These are phyloP conservation scores for Prunus davidiana DNA, from an alignment of 306 rosid genomes.

Conservation along the genomic window DNA sequence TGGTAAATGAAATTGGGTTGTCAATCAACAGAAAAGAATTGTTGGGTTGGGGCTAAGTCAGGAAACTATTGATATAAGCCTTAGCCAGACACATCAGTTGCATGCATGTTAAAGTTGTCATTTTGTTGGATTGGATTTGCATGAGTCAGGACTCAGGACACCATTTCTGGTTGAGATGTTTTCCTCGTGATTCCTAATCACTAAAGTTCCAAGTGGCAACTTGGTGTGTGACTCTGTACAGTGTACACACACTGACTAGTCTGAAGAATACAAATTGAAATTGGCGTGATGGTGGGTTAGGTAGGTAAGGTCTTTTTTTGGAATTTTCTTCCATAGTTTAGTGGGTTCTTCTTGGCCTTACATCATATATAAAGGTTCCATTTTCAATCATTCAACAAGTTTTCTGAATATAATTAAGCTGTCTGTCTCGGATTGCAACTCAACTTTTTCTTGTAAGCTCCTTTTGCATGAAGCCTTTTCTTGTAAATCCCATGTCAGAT, in stretches of 20 bases:
- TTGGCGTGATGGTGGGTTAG: neutral
- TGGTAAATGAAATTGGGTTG: slow-evolving; percentile 4
- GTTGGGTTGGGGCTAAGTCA: neutral
- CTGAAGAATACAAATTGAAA: too few species aligned
- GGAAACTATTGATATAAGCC: neutral
- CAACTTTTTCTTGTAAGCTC: neutral
- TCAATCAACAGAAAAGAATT: neutral
- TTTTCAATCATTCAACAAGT: neutral
- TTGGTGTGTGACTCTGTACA: neutral
- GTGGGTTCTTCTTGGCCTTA: neutral
- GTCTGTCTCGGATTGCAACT: neutral
- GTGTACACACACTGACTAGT: too few species aligned
- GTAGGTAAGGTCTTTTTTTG: neutral
- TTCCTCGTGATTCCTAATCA: neutral
- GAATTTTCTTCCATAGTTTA: neutral
- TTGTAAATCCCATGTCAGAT: too few species aligned
- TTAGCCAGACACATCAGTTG: neutral
- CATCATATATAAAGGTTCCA: neutral
- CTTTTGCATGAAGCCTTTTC: neutral
- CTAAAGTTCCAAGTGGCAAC: neutral
- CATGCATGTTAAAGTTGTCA: neutral
- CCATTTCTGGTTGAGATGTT: neutral
- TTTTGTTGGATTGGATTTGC: neutral
- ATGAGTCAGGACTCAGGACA: too few species aligned
- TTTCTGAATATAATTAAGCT: neutral